Base-by-base conservation (phyloP, 2,329 filamentous ascomycete genomes). In the Trichoderma polysporum region DNA sequence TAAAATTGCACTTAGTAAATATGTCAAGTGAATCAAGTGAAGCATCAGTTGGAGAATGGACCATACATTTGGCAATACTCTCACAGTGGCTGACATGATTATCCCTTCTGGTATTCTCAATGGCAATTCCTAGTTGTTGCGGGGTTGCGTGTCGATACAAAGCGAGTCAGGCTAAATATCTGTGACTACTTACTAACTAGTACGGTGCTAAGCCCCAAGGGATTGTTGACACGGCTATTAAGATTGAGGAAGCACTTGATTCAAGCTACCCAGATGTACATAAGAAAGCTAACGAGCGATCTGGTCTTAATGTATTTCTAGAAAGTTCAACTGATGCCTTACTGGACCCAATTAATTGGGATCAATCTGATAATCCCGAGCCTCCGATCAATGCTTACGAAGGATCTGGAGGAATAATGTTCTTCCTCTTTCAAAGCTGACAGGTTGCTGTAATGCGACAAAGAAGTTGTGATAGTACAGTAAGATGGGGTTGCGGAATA, bases 1-100 rank as follows among this genome's bases (percentile, higher is more conserved):
- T 88, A 69, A 29, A 27, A 37, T 39, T 47, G 37, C 27, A 27
- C 10, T 64, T 64, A 50, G 49, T 56, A 33, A 47, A 56, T 35
- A 54, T 12, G n/a, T 25, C 19, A 22, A 47, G 31, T 37, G 31
- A 65, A 56, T 29, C 35, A n/a, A 62, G 19, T 54, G 37, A 64
- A 58, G 39, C 41, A 66, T 53, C 22, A 27, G 35, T 15, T 19
- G 39, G 27, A 39, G 33, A 57, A 53, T 31, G 31, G 41, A 31
- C 19, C 41, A 56, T 64, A 64, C 64, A 49, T 66, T 66, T 56
- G 64, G 64, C 22, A 66, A 33, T 13, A 45, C 57, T 66, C 64
- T 61, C 12, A 66, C 57, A 15, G 64, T 35, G 39, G 37, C 37
- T 47, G 19, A 37, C 64, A 66, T 61, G 37, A 31, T 45, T 33